Evolutionary conservation across 2,329 filamentous ascomycete genomes (phyloP).

Genomic region (Diaporthe eres): DNA sequence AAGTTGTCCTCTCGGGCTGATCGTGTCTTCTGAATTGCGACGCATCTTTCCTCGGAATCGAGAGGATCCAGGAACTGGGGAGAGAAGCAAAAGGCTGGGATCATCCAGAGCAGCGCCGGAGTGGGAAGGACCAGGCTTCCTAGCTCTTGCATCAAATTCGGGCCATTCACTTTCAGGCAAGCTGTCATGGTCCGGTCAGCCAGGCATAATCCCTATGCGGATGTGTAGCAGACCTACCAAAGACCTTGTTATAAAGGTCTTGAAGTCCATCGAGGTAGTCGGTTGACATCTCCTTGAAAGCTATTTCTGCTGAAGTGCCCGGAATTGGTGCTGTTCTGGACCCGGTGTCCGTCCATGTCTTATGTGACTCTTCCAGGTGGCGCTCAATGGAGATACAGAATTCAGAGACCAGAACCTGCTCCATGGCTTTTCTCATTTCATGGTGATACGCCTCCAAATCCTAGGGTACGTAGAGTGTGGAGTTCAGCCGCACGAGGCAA

Average conservation of each 20-base stretch:
- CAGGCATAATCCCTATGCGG: rapidly evolving
- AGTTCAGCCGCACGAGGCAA: neutral
- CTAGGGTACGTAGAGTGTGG: neutral
- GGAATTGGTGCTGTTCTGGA: neutral
- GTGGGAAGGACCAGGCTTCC: neutral
- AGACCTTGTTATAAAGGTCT: neutral
- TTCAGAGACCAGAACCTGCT: neutral
- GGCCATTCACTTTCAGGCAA: neutral
- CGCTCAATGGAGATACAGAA: neutral
- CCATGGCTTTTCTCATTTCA: neutral
- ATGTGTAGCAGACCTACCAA: neutral
- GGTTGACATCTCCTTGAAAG: neutral
- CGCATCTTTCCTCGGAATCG: neutral
- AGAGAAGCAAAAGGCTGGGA: neutral
- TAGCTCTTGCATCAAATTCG: neutral
- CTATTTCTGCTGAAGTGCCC: neutral
- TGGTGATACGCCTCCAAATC: neutral
- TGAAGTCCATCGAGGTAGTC: neutral
- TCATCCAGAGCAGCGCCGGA: neutral
- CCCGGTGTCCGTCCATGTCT: neutral
- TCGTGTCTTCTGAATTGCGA: neutral
- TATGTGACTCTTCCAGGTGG: neutral
- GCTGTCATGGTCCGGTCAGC: neutral
- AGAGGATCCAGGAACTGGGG: neutral
- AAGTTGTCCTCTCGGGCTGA: neutral